Evolutionary conservation across 1,284 basidiomycete genomes (phyloP).

Genomic region (Xerocomus nothofagi): DNA sequence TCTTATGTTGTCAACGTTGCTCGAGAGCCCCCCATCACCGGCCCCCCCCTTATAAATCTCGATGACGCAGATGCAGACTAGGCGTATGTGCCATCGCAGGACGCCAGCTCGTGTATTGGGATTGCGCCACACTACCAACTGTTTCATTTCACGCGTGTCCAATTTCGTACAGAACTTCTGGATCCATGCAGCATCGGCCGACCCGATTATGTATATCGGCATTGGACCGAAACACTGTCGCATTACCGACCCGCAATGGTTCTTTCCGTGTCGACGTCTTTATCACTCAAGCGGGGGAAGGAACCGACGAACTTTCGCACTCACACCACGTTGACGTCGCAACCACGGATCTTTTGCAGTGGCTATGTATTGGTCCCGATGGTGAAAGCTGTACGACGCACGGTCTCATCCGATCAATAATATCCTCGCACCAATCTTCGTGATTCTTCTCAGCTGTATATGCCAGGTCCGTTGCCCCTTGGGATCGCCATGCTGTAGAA

Average conservation of each 20-base stretch:
- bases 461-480: background rate
- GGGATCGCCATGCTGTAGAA: conserved; percentile 7
- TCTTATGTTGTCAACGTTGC: background rate
- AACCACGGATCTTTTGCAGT: conserved; percentile 1
- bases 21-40: background rate
- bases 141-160: background rate
- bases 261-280: background rate
- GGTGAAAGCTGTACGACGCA: conserved; percentile 1
- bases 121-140: background rate
- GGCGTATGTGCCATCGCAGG: conserved; percentile 11
- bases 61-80: conserved; percentile 12
- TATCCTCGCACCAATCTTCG: conserved; percentile 3
- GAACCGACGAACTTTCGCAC: background rate
- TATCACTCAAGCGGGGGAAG: background rate
- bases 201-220: conserved; percentile 6
- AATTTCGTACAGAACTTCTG: conserved; percentile 14
- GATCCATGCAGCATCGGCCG: background rate
- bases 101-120: background rate
- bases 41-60: conserved; percentile 4
- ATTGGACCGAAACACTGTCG: background rate
- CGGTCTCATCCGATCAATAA: conserved; percentile 1
- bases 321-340: background rate
- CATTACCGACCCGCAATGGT: background rate
- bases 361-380: background rate
- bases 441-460: background rate